These are phyloP conservation scores for Rhizophagus sp. DNA, from an alignment of 192 early-diverging fungal species.

Conservation along the genomic window DNA sequence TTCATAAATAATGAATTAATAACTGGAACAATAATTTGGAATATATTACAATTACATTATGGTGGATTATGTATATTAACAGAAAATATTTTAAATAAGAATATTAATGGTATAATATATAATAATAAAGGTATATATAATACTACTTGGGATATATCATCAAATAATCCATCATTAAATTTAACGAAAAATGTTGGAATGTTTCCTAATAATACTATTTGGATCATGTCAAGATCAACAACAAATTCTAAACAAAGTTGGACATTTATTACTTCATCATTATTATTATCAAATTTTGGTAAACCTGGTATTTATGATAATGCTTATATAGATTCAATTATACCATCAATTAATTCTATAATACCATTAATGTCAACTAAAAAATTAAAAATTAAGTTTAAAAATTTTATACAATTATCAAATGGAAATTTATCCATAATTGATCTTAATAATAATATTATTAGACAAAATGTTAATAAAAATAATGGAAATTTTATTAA, in stretches of 20 bases:
- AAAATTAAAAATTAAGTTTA: neutral
- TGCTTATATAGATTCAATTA: neutral
- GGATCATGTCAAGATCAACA: neutral
- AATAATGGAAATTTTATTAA: neutral
- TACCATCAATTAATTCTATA: neutral
- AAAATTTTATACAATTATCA: neutral
- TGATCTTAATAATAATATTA: neutral
- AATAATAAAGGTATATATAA: neutral
- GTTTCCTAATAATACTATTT: constrained; percentile 5
- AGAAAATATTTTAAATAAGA: neutral
- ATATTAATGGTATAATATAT: neutral
- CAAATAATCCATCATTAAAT: neutral
- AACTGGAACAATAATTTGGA: neutral
- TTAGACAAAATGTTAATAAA: neutral
- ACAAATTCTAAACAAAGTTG: neutral
- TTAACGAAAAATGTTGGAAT: neutral
- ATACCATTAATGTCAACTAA: neutral
- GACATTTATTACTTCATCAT: neutral
- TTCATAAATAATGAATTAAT: neutral
- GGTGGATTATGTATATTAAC: neutral
- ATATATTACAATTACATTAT: neutral
- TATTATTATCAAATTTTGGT: neutral
- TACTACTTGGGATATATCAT: neutral
- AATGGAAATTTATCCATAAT: neutral
- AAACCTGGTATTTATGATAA: neutral